Base-by-base conservation (phyloP, 805 yeast species). In the Wickerhamomyces xylosicus region DNA sequence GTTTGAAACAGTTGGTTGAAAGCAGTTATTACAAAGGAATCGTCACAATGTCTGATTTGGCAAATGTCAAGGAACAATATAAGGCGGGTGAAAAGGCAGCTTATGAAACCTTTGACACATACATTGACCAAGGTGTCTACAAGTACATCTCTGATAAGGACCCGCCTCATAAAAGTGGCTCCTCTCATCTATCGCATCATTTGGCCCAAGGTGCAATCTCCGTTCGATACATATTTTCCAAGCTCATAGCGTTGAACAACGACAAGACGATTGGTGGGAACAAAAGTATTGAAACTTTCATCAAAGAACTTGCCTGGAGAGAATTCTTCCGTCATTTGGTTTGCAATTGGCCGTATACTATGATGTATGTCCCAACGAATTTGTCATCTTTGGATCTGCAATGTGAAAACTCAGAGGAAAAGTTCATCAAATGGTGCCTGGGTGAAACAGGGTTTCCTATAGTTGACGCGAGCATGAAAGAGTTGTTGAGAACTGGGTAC, bases 381-480 rank as follows among this genome's bases (percentile, higher is more conserved):
- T 57, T 71, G 35, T 66, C 66, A 35, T 59, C 64, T 19, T 47
- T 62, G 15, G 66, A 61, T 11, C 36, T 73, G 11, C 50, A 58
- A 17, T 69, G 73, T 72, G 70, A 65, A 33, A 57, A 67, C 38
- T 65, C 66, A 41, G 45, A 48, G 3, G 62, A 57, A 7, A 58
- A 60, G 17, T 74, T 68, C 48, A 57, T 60, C 18, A 62, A 61
- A 17, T 74, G 80, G 81, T 66, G 74, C 42, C 48, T 59, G 19
- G 81, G 80, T 0, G 51, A 51, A 17, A 74, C 80, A 0, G 81
- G 80, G 1, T 63, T 61, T 37, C 79, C 81, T 1, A 61, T 74
- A 10, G 69, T 74, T 3, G 81, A 74, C 48, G 80, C 80, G 2
- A 64, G 71, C 31, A 74, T 74, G 80, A 57, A 75, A 28, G 64